phyloP scores from a whole-genome alignment of 192 early-diverging fungal genomes.

The Funneliformis mosseae region DNA sequence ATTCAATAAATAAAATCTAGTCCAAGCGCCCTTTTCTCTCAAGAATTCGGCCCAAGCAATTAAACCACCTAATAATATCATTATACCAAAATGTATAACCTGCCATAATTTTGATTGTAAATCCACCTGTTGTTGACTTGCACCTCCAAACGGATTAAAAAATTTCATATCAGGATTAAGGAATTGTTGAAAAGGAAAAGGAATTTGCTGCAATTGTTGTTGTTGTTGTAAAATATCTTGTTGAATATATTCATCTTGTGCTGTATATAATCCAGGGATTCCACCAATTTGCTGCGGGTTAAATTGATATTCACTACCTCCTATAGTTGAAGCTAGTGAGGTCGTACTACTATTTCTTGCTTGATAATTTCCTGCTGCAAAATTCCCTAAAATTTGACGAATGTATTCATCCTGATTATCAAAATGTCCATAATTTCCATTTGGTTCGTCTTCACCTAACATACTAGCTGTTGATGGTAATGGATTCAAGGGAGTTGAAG shows the following conservation, averaged over 20 bases:
- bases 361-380: neutral
- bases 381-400: conserved; percentile 13
- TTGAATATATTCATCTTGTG: neutral
- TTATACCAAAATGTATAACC: conserved; percentile 50
- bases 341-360: conserved; percentile 21
- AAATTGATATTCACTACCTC: neutral
- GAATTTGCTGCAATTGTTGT: conserved; percentile 3
- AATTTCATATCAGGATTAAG: neutral
- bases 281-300: neutral
- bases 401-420: conserved; percentile 1
- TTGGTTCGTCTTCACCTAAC: conserved; percentile 2
- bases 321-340: conserved; percentile 24
- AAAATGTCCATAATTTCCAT: neutral
- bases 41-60: conserved; percentile 43
- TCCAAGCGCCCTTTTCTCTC: conserved; percentile 27
- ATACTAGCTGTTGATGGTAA: neutral
- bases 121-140: conserved; percentile 36
- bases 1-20: conserved; percentile 5
- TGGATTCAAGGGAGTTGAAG: neutral
- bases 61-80: conserved; percentile 46
- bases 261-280: neutral
- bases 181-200: neutral
- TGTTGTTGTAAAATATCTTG: conserved; percentile 7
- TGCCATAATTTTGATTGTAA: conserved; percentile 51
- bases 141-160: neutral